Percentiles rank a stretch among this genome's conserved stretches.
These are phyloP conservation scores for Diversispora eburnea DNA, from an alignment of 192 early-diverging fungal genomes.

Conservation along the genomic window DNA sequence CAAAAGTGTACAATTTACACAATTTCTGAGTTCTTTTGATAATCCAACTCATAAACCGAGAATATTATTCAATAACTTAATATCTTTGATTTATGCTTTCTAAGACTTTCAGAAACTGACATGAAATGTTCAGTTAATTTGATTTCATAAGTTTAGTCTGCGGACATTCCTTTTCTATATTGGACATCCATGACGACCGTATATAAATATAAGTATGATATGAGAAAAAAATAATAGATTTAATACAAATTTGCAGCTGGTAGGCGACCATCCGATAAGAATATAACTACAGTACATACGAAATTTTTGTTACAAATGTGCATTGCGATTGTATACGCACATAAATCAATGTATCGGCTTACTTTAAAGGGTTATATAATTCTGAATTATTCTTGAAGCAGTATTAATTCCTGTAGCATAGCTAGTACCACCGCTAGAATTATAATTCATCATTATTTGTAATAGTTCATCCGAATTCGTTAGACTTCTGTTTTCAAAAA, in stretches of 20 bases:
- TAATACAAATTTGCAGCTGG: neutral
- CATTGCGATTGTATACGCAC: too few relatives aligned
- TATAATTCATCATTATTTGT: slow-evolving; percentile 14
- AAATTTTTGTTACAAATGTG: neutral
- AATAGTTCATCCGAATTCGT: slow-evolving; percentile 2
- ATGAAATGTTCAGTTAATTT: slow-evolving; percentile 11
- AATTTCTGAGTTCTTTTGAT: too few relatives aligned
- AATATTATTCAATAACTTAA: neutral
- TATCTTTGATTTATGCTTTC: slow-evolving; percentile 9
- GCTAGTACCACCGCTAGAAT: neutral
- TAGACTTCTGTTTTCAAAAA: slow-evolving; percentile 22
- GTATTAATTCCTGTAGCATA: slow-evolving; percentile 10
- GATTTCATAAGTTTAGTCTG: neutral
- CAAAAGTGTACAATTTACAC: too few relatives aligned
- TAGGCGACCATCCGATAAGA: slow-evolving; percentile 26
- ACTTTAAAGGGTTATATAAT: slow-evolving; percentile 18
- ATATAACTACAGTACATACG: slow-evolving; percentile 3
- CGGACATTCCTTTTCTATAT: slow-evolving; percentile 17
- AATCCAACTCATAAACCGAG: too few relatives aligned
- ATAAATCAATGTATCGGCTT: neutral
- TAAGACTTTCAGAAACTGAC: slow-evolving; percentile 9
- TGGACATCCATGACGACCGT: slow-evolving; percentile 15
- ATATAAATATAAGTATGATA: slow-evolving; percentile 3
- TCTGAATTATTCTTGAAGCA: slow-evolving; percentile 10
- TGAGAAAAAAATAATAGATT: neutral